A percentile compares a stretch with the other conserved stretches of the same genome.
These are phyloP conservation scores for Panicum miliaceum DNA, from an alignment of 176 grass and related monocot genomes.

Conservation along the genomic window DNA sequence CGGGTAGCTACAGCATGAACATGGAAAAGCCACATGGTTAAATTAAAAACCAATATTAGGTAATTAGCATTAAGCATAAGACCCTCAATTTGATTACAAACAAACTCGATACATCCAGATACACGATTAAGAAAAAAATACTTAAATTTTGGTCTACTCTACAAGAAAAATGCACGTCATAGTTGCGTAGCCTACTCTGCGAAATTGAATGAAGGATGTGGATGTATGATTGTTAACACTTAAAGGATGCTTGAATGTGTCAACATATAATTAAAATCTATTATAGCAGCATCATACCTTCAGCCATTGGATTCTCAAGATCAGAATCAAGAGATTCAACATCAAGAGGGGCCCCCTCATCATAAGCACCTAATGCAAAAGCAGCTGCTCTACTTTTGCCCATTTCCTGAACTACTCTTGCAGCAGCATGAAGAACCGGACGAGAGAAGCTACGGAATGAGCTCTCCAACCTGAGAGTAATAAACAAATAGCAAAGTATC, in stretches of 20 bases:
- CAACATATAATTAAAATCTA: slow-evolving; percentile 19
- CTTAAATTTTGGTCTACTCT: not conserved
- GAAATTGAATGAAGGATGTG: slow-evolving; percentile 12
- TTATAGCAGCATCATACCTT: slow-evolving; percentile 59
- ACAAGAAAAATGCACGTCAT: slow-evolving; percentile 20
- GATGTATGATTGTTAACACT: not conserved
- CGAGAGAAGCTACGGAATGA: slow-evolving; percentile 98
- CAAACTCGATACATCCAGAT: slow-evolving; percentile 6
- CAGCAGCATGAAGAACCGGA: slow-evolving; percentile 92
- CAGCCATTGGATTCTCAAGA: slow-evolving; percentile 74
- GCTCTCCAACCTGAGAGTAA: slow-evolving; percentile 79
- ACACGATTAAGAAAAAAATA: slow-evolving; percentile 30
- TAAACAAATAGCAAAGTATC: slow-evolving; percentile 35
- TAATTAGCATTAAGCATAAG: not conserved
- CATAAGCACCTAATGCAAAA: slow-evolving; percentile 89
- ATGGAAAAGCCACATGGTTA: slow-evolving; percentile 18
- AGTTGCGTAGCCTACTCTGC: not conserved
- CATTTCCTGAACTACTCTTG: slow-evolving; percentile 99
- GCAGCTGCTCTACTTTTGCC: slow-evolving; percentile 98
- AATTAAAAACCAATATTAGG: not conserved
- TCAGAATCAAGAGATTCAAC: slow-evolving; percentile 85
- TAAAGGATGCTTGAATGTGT: not conserved
- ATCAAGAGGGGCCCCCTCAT: slow-evolving; percentile 75
- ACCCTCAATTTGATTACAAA: slow-evolving; percentile 8
- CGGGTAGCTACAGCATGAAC: slow-evolving; percentile 61